A percentile compares a stretch with the other conserved stretches of the same genome.
Conservation (phyloP, 495 filamentous ascomycete species). For the Aspergillus homomorphus region DNA sequence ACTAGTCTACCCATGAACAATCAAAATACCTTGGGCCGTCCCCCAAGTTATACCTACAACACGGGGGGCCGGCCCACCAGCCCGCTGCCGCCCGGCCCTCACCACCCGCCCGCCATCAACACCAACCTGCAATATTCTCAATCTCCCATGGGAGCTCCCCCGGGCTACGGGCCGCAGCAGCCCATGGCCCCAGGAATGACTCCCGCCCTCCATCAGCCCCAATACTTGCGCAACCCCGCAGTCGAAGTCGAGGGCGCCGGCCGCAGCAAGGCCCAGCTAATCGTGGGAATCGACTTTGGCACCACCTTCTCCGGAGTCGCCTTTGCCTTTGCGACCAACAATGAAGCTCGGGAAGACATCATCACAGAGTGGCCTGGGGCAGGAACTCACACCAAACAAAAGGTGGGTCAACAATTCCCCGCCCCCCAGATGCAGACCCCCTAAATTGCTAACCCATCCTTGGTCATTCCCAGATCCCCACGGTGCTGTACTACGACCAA, state of each 20-base stretch:
- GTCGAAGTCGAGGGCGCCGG: constrained; percentile 85
- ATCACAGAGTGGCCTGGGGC: constrained; percentile 79
- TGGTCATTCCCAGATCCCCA: constrained; percentile 58
- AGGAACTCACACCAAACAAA: constrained; percentile 73
- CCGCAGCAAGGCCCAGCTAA: constrained; percentile 66
- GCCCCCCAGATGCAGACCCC: not conserved
- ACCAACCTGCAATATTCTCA: constrained; percentile 55
- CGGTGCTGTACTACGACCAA: constrained; percentile 78
- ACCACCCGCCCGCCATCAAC: constrained; percentile 71
- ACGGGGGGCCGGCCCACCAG: constrained; percentile 56
- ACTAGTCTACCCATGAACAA: constrained; percentile 53
- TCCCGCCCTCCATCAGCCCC: constrained; percentile 33
- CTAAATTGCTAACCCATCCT: constrained; percentile 10
- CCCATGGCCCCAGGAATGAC: constrained; percentile 46
- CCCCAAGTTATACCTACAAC: constrained; percentile 72
- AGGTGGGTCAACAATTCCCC: constrained; percentile 43
- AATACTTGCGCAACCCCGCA: constrained; percentile 51
- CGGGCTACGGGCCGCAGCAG: constrained; percentile 49
- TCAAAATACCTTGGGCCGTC: constrained; percentile 49
- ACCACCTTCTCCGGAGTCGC: constrained; percentile 79
- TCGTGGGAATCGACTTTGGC: constrained; percentile 72
- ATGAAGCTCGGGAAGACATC: constrained; percentile 72
- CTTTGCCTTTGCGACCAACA: constrained; percentile 76
- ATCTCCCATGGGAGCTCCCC: constrained; percentile 49
- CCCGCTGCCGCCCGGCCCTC: constrained; percentile 57